phyloP scores from a whole-genome alignment of 1,284 basidiomycete genomes.

The Apiotrichum sp. region DNA sequence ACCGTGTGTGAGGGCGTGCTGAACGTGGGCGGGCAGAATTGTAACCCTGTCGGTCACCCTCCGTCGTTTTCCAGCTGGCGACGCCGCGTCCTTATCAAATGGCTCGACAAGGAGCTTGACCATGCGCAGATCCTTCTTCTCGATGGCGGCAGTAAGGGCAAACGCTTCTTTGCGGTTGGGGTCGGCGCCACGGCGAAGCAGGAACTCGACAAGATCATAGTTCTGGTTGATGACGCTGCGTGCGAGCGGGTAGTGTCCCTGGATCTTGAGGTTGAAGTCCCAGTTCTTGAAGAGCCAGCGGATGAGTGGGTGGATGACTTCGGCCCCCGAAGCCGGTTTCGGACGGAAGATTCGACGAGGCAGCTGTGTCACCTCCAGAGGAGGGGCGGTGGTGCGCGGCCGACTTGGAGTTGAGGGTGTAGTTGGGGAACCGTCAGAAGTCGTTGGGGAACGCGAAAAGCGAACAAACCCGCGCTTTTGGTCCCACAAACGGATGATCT shows the following conservation, averaged over 20 bases:
- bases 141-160: constrained; percentile 61
- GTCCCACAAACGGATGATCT: constrained; percentile 33
- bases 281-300: constrained; percentile 36
- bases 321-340: not conserved
- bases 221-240: constrained; percentile 64
- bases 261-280: constrained; percentile 49
- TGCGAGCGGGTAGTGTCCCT: constrained; percentile 65
- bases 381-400: not conserved
- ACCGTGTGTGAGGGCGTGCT: constrained; percentile 48
- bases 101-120: constrained; percentile 69
- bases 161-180: constrained; percentile 45
- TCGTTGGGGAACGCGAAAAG: not conserved
- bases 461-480: constrained; percentile 15
- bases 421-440: not conserved
- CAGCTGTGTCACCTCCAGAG: constrained; percentile 19
- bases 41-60: constrained; percentile 24
- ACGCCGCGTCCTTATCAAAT: not conserved
- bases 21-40: constrained; percentile 27
- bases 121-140: constrained; percentile 57
- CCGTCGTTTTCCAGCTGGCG: constrained; percentile 23
- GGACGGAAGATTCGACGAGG: constrained; percentile 41
- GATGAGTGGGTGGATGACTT: constrained; percentile 41
- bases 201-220: constrained; percentile 58
- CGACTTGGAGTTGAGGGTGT: not conserved
- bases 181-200: constrained; percentile 65